A percentile compares a stretch with the other conserved stretches of the same genome.
These are phyloP conservation scores for Triticum dicoccoides DNA, from an alignment of 176 grass and related monocot species.

Conservation along the genomic window DNA sequence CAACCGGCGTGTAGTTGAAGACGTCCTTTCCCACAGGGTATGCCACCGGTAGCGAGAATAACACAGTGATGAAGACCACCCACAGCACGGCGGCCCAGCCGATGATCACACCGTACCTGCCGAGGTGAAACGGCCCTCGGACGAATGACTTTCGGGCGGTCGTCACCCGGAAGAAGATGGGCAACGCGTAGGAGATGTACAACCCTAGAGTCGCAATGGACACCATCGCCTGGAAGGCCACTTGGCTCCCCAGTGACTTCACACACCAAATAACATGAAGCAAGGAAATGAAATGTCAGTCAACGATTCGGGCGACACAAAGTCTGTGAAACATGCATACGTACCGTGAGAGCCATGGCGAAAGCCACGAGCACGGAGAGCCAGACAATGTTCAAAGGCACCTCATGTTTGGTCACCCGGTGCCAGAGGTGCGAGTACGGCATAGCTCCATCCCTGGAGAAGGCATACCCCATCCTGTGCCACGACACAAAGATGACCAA, in stretches of 20 bases:
- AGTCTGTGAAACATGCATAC: too few relatives aligned
- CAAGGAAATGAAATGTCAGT: too few relatives aligned
- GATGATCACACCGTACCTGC: constrained; percentile 23
- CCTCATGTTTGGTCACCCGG: constrained; percentile 55
- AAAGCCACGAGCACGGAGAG: constrained; percentile 52
- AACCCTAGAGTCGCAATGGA: constrained; percentile 53
- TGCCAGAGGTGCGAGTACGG: constrained; percentile 47
- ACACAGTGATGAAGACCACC: constrained; percentile 63
- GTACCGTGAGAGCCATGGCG: constrained; percentile 59
- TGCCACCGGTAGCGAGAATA: constrained; percentile 77
- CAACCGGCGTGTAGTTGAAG: constrained; percentile 78
- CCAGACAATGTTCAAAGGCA: constrained; percentile 65
- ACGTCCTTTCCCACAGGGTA: constrained; percentile 55
- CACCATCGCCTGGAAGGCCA: constrained; percentile 85
- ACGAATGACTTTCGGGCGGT: constrained; percentile 45
- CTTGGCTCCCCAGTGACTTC: constrained; percentile 68
- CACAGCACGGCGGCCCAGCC: constrained; percentile 62
- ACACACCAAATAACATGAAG: neutral
- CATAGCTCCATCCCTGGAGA: constrained; percentile 70
- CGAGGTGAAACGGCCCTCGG: constrained; percentile 66
- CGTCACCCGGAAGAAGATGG: constrained; percentile 66
- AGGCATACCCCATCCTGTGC: constrained; percentile 73
- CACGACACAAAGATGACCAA: neutral
- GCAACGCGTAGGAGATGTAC: constrained; percentile 70
- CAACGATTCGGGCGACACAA: too few relatives aligned